Base-by-base conservation (phyloP, 2,329 filamentous ascomycete species). In the Curvularia spicifera region DNA sequence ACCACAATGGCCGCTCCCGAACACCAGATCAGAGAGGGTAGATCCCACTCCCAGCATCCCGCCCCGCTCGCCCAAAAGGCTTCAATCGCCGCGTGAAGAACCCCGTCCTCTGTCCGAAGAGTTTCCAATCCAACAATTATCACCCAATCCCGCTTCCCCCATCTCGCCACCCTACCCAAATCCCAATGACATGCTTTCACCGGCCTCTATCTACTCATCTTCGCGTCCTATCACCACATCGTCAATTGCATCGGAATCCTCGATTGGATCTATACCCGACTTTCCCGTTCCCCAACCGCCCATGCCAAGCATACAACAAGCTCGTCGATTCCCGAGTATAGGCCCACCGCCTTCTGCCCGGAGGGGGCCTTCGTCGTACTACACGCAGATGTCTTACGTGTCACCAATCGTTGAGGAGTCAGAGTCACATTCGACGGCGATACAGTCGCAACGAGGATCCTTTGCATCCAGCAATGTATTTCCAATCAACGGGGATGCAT, bases 391-490 rank as follows among this genome's bases (percentile, higher is more conserved):
- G 52, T 80, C 78, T 0, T 79, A 79, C 26, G 81, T 83, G 26
- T 78, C 80, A 31, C 81, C 81, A 2, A 83, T 83, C 49, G 76
- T 72, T 3, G 81, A 83, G 68, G 81, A 83, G 61, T 75, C 78
- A 5, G 80, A 82, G 53, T 76, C 75, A 33, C 71, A 82, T 51
- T 78, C 78, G 3, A 75, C 81, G 50, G 78, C 72, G n/a, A 71
- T 76, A 31, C 71, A 71, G 42, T 79, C 78, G 12, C 73, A 74
- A 33, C 75, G 74, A 51, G 76, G 74, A 12, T 82, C 80, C 1
- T 82, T 78, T 56, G 80, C 80, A 18, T 82, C 81, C 24, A 83
- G 80, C 61, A 82, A 79, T 59, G 80, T 80, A 0, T 81, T 82
- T 39, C 80, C 81, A 0, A 75, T 76, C 26, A 69, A 78, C 40